A percentile compares a stretch with the other conserved stretches of the same genome.
Conservation (phyloP, 2,329 filamentous ascomycete genomes). For the Colletotrichum navitas region DNA sequence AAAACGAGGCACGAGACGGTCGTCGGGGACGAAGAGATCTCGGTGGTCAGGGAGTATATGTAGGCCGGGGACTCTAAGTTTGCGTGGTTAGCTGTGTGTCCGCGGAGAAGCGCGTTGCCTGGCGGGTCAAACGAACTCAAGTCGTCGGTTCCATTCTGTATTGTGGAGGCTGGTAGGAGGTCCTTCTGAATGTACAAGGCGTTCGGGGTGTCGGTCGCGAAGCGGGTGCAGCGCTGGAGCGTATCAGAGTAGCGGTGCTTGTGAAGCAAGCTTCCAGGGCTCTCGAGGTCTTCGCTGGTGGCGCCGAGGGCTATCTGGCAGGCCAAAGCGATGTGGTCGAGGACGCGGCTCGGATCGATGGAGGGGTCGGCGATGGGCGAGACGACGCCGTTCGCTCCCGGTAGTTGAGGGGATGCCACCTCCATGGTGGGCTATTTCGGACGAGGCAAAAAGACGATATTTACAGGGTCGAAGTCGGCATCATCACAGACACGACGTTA, state of each 20-base stretch:
- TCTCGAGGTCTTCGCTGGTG: constrained; percentile 81
- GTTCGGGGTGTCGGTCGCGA: constrained; percentile 88
- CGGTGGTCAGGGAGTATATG: constrained; percentile 83
- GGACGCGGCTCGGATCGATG: constrained; percentile 76
- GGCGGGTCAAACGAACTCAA: constrained; percentile 35
- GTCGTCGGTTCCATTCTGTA: constrained; percentile 61
- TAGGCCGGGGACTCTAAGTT: constrained; percentile 65
- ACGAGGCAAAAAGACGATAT: constrained; percentile 41
- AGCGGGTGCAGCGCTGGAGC: constrained; percentile 86
- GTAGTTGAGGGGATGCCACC: constrained; percentile 61
- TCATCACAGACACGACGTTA: constrained; percentile 35
- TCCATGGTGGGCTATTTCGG: constrained; percentile 59
- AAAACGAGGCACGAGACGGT: constrained; percentile 89
- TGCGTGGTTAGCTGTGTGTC: constrained; percentile 46
- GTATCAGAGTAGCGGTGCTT: constrained; percentile 80
- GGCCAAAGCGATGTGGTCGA: constrained; percentile 79
- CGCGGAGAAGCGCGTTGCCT: not conserved
- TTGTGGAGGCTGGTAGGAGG: constrained; percentile 65
- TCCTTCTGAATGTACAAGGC: constrained; percentile 95
- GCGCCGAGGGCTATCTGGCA: constrained; percentile 82
- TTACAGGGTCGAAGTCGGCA: constrained; percentile 37
- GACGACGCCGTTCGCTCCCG: constrained; percentile 61
- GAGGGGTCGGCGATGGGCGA: constrained; percentile 61
- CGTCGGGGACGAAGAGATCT: constrained; percentile 83
- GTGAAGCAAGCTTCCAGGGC: constrained; percentile 85